Base-by-base conservation (phyloP, 208 protist genomes). In the Trypanosoma mega region DNA sequence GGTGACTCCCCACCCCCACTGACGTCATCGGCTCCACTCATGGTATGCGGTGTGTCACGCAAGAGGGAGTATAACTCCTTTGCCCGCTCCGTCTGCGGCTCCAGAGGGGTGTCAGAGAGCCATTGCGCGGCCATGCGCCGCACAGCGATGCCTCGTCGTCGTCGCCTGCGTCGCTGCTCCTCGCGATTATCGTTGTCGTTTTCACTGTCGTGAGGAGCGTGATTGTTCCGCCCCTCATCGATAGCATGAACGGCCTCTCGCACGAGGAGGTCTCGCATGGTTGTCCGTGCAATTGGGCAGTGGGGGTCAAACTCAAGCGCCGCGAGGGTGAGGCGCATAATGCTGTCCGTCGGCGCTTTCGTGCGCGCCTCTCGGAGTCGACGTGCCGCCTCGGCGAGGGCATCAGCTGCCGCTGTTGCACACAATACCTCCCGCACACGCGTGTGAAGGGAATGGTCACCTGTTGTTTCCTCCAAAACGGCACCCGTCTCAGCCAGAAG, bases 251-350 rank as follows among this genome's bases (percentile, higher is more conserved):
- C 24, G 3, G 49, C 26, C 39, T 60, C 57, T 20, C 50, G 52
- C 29, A 33, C 21, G 14, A 89, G 68, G 0, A 85, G 61, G 7
- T 56, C 50, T 1, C 76, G 26, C 24, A 83, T 4, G 21, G 74
- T 75, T 16, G 77, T 64, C 3, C 82, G 75, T 30, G 82, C 78
- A 0, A 67, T 27, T 8, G 69, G 63, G 39, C 83, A 61, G 48
- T 77, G 57, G 0, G 78, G 63, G 49, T 83, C 82, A 54, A 75
- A 74, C 57, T 78, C 75, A n/a, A 89, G 33, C 0, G 76, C 74
- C 2, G 82, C 76, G n/a, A 89, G 63, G 9, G 75, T 45, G 12
- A 68, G 69, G 8, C 82, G 78, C 67, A 89, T 64, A 11, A 89
- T 72, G 9, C 68, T 68, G 56, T 89, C n/a, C n/a, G n/a, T n/a